Base-by-base conservation (phyloP, 371 early-diverging fungal genomes). In the Mucor circinelloides region DNA sequence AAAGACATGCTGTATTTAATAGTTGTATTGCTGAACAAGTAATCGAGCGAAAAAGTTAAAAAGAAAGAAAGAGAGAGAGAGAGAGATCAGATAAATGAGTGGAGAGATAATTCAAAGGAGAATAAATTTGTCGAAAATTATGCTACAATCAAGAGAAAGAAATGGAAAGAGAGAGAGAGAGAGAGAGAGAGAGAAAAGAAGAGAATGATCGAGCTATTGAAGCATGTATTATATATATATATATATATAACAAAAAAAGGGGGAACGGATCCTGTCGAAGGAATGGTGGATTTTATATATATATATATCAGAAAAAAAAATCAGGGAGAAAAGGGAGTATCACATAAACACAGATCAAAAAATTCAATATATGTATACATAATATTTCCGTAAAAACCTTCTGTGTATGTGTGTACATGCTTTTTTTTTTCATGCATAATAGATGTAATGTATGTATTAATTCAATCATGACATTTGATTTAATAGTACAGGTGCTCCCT, bases 1-100 rank as follows among this genome's bases (percentile, higher is more conserved):
- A 70, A 56, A 50, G 64, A 66, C 67, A 70, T 70, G 15, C 2
- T 19, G 27, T 23, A 2, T 44, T 17, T 59, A 30, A 15, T 61
- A 36, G 36, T 36, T 40, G 40, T 40, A 17, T 15, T 40, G 40
- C 17, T 17, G 40, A 13, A 66, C 9, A 40, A 13, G 57, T 32
- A 48, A 60, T 13, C 1, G 25, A 3, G 17, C 13, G 19, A 57
- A 52, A 54, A 42, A 40, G 0, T 9, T n/a, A n/a, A 38, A 52
- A 12, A 60, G 31, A 31, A 6, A 66, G 28, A 34, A 12, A 62
- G n/a, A 63, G 44, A 68, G 40, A 36, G 42, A 66, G 23, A 52
- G 2, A 52, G 28, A 4, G 28, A 55, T 6, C 30, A 36, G 15
- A 63, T 28, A 13, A 32, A 56, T 56, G 42, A 50, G 8, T 52